phyloP scores from a whole-genome alignment of 176 grass and related monocot species.

The Musa acuminata region DNA sequence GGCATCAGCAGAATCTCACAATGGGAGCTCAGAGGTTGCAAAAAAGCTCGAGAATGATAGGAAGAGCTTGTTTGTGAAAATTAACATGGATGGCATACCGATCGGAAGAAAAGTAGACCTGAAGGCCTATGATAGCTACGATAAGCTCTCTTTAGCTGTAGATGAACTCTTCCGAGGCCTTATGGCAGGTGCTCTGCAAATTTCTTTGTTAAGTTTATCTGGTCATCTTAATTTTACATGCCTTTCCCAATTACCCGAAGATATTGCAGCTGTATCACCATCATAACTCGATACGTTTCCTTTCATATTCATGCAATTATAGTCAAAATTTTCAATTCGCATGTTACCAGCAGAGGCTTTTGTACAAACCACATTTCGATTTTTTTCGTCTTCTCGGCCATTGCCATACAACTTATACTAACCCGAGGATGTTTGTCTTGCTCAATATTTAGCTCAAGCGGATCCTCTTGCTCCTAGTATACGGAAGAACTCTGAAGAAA shows the following conservation, averaged over 20 bases:
- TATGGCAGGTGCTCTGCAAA: not conserved
- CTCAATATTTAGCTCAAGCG: conserved; percentile 30
- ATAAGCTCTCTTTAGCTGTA: conserved; percentile 6
- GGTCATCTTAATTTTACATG: no score
- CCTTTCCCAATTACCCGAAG: no score
- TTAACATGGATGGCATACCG: conserved; percentile 18
- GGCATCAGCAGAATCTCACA: not conserved
- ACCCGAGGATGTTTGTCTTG: not conserved
- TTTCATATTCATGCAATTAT: no score
- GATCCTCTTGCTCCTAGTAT: conserved; percentile 15
- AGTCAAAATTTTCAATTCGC: no score
- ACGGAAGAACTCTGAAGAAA: conserved; percentile 20
- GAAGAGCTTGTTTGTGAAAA: conserved; percentile 20
- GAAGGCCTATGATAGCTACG: conserved; percentile 6
- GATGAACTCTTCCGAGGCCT: conserved; percentile 17
- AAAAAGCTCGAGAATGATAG: not conserved
- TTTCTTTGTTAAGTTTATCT: not conserved
- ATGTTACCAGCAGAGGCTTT: no score
- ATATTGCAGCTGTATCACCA: no score
- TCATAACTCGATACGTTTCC: no score
- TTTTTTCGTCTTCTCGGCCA: not conserved
- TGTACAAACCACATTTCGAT: not conserved
- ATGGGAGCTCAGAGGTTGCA: not conserved
- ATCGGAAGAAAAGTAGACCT: conserved; percentile 21
- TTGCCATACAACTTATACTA: not conserved